phyloP scores from a whole-genome alignment of 139 green algal genomes.

The Picocystis salinarum region DNA sequence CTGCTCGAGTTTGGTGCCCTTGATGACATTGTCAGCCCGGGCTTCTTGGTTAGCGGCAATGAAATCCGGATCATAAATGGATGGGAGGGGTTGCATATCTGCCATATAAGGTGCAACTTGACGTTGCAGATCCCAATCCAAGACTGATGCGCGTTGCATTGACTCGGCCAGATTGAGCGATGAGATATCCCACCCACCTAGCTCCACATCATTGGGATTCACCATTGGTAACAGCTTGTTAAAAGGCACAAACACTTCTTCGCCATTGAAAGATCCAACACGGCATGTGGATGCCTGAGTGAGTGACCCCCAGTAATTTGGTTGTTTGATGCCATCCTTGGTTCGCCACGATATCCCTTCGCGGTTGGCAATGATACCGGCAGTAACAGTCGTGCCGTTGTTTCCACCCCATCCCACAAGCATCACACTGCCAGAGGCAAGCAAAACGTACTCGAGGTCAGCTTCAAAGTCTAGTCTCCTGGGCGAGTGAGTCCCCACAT shows the following conservation, averaged over 20 bases:
- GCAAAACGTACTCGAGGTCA: neutral
- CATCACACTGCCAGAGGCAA: slow-evolving; percentile 68
- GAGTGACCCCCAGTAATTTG: slow-evolving; percentile 95
- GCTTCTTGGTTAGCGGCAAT: slow-evolving; percentile 89
- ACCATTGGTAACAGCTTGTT: slow-evolving; percentile 67
- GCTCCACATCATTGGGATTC: slow-evolving; percentile 83
- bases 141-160: slow-evolving; percentile 48
- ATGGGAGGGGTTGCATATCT: slow-evolving; percentile 74
- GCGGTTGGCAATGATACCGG: slow-evolving; percentile 85
- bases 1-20: slow-evolving; percentile 75
- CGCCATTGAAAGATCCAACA: slow-evolving; percentile 80
- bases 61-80: slow-evolving; percentile 91
- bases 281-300: slow-evolving; percentile 82
- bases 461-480: neutral
- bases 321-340: slow-evolving; percentile 81
- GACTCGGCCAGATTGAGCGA: slow-evolving; percentile 78
- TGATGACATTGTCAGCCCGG: slow-evolving; percentile 85
- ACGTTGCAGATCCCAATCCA: slow-evolving; percentile 92
- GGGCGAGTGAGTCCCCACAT: no score
- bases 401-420: slow-evolving; percentile 95
- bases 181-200: slow-evolving; percentile 96
- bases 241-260: slow-evolving; percentile 86
- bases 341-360: slow-evolving; percentile 93
- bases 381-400: slow-evolving; percentile 92
- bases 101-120: slow-evolving; percentile 89